phyloP scores from a whole-genome alignment of 768 basidiomycete genomes.

The Podaxis sp. region DNA sequence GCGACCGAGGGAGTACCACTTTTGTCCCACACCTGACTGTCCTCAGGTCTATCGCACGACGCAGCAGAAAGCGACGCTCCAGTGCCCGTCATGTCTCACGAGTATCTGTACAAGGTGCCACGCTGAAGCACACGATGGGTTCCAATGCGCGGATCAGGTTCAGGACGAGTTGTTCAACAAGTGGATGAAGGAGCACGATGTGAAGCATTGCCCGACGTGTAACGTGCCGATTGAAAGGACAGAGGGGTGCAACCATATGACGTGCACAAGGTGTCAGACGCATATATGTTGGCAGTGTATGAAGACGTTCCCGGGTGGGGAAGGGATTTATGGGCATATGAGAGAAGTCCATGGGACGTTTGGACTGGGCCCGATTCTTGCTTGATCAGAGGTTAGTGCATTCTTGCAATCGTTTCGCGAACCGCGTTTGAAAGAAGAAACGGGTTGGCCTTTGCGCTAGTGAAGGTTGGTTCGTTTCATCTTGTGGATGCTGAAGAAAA shows the following conservation, averaged over 20 bases:
- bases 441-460: no score
- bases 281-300: constrained; percentile 85
- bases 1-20: constrained; percentile 61
- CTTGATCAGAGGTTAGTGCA: not conserved
- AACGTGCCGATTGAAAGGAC: constrained; percentile 66
- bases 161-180: constrained; percentile 60
- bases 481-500: no score
- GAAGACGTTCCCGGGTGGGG: constrained; percentile 63
- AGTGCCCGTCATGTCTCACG: constrained; percentile 69
- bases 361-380: constrained; percentile 25
- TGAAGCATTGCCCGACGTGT: constrained; percentile 77
- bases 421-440: no score
- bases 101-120: constrained; percentile 70
- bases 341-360: constrained; percentile 59
- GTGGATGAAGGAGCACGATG: constrained; percentile 64
- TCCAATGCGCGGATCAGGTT: constrained; percentile 61
- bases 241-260: constrained; percentile 84
- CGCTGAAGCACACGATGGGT: constrained; percentile 58
- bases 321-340: constrained; percentile 83
- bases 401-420: not conserved
- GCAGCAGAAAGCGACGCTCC: constrained; percentile 36
- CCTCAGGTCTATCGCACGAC: constrained; percentile 67
- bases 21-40: constrained; percentile 82
- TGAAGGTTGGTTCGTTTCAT: no score
- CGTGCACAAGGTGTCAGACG: constrained; percentile 69